A percentile compares a stretch with the other conserved stretches of the same genome.
phyloP scores from a whole-genome alignment of 1,139 yeast species.

The Yamadazyma epiphylla region DNA sequence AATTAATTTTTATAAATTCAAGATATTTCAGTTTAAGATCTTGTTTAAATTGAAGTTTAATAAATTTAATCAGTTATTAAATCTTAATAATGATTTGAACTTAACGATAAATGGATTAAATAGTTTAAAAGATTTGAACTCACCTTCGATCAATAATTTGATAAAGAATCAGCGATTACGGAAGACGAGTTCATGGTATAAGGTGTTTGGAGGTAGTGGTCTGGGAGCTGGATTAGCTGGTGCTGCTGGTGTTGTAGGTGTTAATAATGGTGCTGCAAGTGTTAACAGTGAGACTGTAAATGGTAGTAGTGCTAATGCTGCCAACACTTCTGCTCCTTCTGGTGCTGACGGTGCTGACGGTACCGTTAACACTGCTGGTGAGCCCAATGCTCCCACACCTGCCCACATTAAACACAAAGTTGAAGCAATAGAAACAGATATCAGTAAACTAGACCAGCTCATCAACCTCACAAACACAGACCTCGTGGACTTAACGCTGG shows the following conservation, averaged over 20 bases:
- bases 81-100: slow-evolving; percentile 15
- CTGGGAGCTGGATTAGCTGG: no score
- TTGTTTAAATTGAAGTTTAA: slow-evolving; percentile 39
- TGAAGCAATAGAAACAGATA: slow-evolving; percentile 37
- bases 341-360: slow-evolving; percentile 3
- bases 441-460: slow-evolving; percentile 40
- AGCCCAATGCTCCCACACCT: slow-evolving; percentile 2
- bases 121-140: slow-evolving; percentile 32
- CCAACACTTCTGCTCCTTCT: slow-evolving; percentile 2
- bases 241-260: background rate
- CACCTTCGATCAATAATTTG: slow-evolving; percentile 40
- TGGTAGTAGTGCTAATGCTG: slow-evolving; percentile 6
- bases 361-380: slow-evolving; percentile 5
- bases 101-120: slow-evolving; percentile 14
- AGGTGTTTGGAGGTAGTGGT: slow-evolving; percentile 40
- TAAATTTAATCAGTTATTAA: slow-evolving; percentile 37
- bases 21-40: slow-evolving; percentile 40
- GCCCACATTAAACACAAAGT: slow-evolving; percentile 15
- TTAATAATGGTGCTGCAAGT: slow-evolving; percentile 16
- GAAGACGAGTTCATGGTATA: slow-evolving; percentile 42
- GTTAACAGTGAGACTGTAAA: slow-evolving; percentile 8
- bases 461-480: slow-evolving; percentile 36
- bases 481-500: slow-evolving; percentile 30
- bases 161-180: slow-evolving; percentile 19
- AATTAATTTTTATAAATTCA: slow-evolving; percentile 43